Conservation (phyloP, 768 basidiomycete genomes). For the Trametes sanguinea region DNA sequence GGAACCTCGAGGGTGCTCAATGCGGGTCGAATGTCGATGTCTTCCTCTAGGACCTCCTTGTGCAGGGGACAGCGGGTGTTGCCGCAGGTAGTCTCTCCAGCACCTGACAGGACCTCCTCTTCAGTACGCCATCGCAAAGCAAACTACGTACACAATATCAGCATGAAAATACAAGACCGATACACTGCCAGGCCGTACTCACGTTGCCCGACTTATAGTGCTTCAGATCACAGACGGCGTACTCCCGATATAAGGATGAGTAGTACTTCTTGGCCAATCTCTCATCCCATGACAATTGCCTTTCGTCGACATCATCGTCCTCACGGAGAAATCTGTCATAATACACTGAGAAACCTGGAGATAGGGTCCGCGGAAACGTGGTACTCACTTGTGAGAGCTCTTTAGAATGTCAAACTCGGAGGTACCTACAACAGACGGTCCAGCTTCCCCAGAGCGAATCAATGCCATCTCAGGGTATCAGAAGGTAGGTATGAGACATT, state of each 20-base stretch:
- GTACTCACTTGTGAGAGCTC: constrained; percentile 61
- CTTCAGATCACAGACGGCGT: constrained; percentile 89
- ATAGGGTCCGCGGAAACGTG: background rate
- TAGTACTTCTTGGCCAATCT: constrained; percentile 89
- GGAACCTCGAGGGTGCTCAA: constrained; percentile 86
- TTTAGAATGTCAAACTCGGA: constrained; percentile 79
- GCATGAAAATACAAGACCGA: background rate
- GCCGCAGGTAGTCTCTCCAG: constrained; percentile 86
- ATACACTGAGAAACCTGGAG: background rate
- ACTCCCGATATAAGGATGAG: constrained; percentile 85
- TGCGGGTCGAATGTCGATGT: constrained; percentile 25
- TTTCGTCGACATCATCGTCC: constrained; percentile 43
- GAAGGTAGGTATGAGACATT: background rate
- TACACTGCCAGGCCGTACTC: constrained; percentile 28
- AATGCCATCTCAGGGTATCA: background rate
- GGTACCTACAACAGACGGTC: background rate
- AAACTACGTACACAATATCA: constrained; percentile 49
- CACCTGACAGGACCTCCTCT: constrained; percentile 80
- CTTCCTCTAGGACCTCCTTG: constrained; percentile 30
- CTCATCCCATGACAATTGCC: constrained; percentile 71
- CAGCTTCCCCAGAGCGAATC: background rate
- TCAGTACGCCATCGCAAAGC: constrained; percentile 95
- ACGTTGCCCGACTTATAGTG: constrained; percentile 94
- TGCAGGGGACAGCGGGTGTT: constrained; percentile 82
- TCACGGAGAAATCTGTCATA: constrained; percentile 72